These are phyloP conservation scores for Licmophora abbreviata DNA, from an alignment of 108 stramenopile species.

Conservation along the genomic window DNA sequence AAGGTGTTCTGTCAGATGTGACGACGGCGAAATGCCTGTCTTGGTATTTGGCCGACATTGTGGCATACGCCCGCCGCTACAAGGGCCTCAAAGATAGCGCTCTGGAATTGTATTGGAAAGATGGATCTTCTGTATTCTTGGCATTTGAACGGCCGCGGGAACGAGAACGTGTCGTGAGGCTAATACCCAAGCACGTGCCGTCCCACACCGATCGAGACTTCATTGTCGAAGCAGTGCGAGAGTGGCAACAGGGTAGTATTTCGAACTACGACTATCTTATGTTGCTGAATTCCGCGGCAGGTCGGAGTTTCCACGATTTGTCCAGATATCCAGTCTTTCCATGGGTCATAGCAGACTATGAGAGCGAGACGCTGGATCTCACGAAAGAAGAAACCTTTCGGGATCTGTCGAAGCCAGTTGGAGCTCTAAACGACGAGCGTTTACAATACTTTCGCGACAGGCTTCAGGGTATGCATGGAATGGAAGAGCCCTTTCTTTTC, in stretches of 20 bases:
- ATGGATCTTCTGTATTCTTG: conserved; percentile 47
- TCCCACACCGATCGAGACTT: conserved; percentile 78
- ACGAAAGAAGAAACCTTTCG: conserved; percentile 56
- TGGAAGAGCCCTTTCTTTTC: conserved; percentile 82
- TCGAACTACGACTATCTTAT: conserved; percentile 95
- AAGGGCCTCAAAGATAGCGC: conserved; percentile 67
- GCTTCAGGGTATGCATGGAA: conserved; percentile 57
- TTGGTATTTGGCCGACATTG: conserved; percentile 49
- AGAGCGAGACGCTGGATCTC: conserved; percentile 56
- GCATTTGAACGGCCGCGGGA: conserved; percentile 55
- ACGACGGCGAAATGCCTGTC: not conserved
- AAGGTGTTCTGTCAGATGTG: conserved; percentile 19
- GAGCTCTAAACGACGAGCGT: conserved; percentile 85
- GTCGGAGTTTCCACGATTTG: conserved; percentile 88
- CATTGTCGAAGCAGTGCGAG: conserved; percentile 47
- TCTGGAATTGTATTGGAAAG: conserved; percentile 67
- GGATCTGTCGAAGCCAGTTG: conserved; percentile 95
- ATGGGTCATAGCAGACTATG: conserved; percentile 90
- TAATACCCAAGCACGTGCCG: conserved; percentile 38
- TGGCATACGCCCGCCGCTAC: conserved; percentile 64
- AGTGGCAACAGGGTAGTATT: conserved; percentile 58
- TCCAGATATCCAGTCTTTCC: conserved; percentile 99
- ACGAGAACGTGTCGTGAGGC: conserved; percentile 62
- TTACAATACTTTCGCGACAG: conserved; percentile 82
- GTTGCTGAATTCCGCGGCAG: conserved; percentile 90